Percentiles rank a stretch among this genome's conserved stretches.
These are phyloP conservation scores for Phytophthora melonis DNA, from an alignment of 352 stramenopile species.

Conservation along the genomic window DNA sequence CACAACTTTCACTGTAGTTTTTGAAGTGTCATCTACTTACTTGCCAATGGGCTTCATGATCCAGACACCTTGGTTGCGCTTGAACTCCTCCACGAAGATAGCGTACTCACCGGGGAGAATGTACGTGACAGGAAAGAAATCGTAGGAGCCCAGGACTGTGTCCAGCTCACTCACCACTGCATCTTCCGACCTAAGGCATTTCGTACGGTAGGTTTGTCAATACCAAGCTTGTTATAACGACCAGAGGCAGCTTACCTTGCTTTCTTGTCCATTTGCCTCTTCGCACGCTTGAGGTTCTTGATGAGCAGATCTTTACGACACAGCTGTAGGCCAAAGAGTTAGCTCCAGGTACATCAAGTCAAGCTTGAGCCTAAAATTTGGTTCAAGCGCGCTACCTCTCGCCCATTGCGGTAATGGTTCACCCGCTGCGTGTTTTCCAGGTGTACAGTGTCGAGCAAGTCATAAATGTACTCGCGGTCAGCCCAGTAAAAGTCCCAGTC, in stretches of 20 bases:
- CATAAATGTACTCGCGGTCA: conserved; percentile 92
- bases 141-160: conserved; percentile 65
- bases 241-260: conserved; percentile 46
- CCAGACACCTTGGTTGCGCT: conserved; percentile 92
- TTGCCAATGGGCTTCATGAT: conserved; percentile 98
- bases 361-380: neutral
- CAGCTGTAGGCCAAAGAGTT: conserved; percentile 49
- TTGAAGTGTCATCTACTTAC: conserved; percentile 27
- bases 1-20: conserved; percentile 15
- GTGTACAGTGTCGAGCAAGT: conserved; percentile 91
- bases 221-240: neutral
- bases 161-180: conserved; percentile 30
- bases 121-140: conserved; percentile 94
- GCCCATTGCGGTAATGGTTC: conserved; percentile 92
- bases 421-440: conserved; percentile 86
- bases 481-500: conserved; percentile 93
- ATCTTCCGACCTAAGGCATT: conserved; percentile 54
- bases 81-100: conserved; percentile 96
- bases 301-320: conserved; percentile 95
- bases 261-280: conserved; percentile 85
- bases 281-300: conserved; percentile 95
- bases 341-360: neutral
- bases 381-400: conserved; percentile 52
- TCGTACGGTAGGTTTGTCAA: neutral
- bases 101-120: conserved; percentile 95